These are phyloP conservation scores for Starmerella gropengiesseri DNA, from an alignment of 805 yeast genomes.

Conservation along the genomic window DNA sequence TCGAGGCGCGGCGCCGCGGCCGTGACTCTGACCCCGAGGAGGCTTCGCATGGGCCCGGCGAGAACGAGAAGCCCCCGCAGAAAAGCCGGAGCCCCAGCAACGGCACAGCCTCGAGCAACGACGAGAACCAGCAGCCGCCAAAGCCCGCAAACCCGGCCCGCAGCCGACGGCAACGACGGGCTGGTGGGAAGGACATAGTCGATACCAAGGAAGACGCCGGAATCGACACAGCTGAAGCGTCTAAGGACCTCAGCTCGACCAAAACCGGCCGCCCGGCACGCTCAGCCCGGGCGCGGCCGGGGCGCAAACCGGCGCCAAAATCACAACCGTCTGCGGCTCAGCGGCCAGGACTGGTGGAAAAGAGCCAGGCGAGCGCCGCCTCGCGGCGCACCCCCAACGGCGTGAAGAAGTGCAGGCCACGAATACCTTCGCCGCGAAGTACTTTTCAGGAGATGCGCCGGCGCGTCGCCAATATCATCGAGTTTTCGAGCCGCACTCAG, in stretches of 20 bases:
- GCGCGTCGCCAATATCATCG: conserved; percentile 80
- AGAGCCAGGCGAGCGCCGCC: not conserved
- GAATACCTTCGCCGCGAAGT: conserved; percentile 66
- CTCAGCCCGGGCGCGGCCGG: not conserved
- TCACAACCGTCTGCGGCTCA: not conserved
- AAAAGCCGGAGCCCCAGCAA: not conserved
- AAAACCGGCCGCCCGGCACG: not conserved
- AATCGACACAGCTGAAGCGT: not conserved
- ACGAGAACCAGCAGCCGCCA: not conserved
- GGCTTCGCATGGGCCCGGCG: conserved; percentile 24
- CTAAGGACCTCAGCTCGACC: not conserved
- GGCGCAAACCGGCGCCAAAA: conserved; percentile 1
- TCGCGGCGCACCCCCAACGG: conserved; percentile 7
- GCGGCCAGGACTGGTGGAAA: not conserved
- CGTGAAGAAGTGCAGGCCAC: conserved; percentile 37
- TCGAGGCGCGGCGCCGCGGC: conserved; percentile 17
- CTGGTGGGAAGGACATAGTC: too few species aligned
- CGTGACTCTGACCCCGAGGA: too few species aligned
- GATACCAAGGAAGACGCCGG: not conserved
- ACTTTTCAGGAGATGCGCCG: conserved; percentile 75
- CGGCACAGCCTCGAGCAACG: not conserved
- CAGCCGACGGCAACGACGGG: too few species aligned
- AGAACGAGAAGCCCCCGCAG: conserved; percentile 26
- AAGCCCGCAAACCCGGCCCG: not conserved
- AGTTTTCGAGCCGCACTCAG: conserved; percentile 81